Evolutionary conservation across 805 yeast genomes (phyloP).

Genomic region (Ogataea henricii): DNA sequence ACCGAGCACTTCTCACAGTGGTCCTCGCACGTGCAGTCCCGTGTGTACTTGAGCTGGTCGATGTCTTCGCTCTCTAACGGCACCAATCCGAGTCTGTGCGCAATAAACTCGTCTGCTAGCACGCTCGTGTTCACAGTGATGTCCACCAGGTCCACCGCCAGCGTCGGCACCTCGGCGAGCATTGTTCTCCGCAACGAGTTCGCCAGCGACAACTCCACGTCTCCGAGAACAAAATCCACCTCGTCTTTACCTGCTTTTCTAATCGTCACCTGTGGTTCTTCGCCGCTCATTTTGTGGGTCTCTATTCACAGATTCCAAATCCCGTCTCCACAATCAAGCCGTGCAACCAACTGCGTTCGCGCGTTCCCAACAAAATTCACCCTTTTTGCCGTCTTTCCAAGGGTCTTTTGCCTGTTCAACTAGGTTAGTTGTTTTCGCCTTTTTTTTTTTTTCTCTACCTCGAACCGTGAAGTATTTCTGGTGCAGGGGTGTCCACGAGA

Average conservation of each 20-base stretch:
- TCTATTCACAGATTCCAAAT: neutral
- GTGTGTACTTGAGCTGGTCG: constrained; percentile 79
- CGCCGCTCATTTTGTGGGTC: constrained; percentile 25
- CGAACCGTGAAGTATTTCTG: neutral
- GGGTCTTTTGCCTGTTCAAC: neutral
- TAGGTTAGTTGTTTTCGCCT: neutral
- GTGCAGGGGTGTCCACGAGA: constrained; percentile 8
- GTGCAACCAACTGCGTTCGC: neutral
- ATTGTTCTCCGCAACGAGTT: constrained; percentile 89
- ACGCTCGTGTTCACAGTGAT: constrained; percentile 92
- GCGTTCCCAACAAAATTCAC: neutral
- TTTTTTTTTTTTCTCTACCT: neutral
- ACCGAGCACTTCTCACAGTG: constrained; percentile 96
- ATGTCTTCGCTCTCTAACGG: constrained; percentile 86
- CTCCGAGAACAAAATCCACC: constrained; percentile 85
- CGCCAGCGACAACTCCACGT: constrained; percentile 87
- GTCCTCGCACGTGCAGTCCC: constrained; percentile 98
- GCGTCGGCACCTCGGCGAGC: constrained; percentile 95
- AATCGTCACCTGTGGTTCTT: constrained; percentile 83
- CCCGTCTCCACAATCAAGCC: neutral
- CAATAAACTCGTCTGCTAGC: constrained; percentile 92
- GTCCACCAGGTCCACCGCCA: constrained; percentile 95
- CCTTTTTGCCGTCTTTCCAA: neutral
- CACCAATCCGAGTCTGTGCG: constrained; percentile 90
- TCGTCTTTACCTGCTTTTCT: constrained; percentile 82